Evolutionary conservation across 2,329 filamentous ascomycete genomes (phyloP), one percentile per base, ranked within the genome.

Genomic region (Fusarium nurragi): DNA sequence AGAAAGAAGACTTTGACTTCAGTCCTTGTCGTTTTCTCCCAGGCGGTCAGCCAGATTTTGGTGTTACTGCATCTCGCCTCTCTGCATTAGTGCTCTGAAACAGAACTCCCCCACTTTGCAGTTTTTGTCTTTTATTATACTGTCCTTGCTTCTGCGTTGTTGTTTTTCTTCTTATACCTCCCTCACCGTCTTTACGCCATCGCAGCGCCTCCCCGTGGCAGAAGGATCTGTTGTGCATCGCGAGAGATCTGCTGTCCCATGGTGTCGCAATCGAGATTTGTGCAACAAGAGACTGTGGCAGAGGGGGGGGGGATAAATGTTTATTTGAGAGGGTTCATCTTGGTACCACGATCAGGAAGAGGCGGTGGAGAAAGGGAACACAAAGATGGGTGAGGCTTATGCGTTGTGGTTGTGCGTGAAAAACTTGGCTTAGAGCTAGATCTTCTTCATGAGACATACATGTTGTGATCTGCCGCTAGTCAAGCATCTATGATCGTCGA

Each of bases 191-290:
- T 67, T 66, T 67, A 39, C 53, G 63, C 59, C 38, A 60, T 44
- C 34, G 32, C 21, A 47, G 50, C 44, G 30, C 37, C 37, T 61
- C 18, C 39, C 51, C 54, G 36, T 54, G 54, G 53, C 32, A 66
- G 51, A 62, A 37, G 38, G 37, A 25, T 45, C 30, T 51, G 39
- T 32, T 11, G 43, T 66, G 47, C 40, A 49, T 65, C 45, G 21
- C 39, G 49, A 64, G 40, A 21, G 25, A 36, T 16, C 58, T 71
- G 67, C 21, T 16, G 68, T 71, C 56, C 28, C 26, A 66, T 47
- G 49, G 69, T 72, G 44, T 52, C 46, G 58, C 69, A 72, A 71
- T 71, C 69, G 67, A 72, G 69, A 71, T 71, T 66, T 71, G 69
- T 69, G 52, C 46, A 60, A 71, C 69, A 19, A 12, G 18, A 28